These are phyloP conservation scores for Lactarius psammicola DNA, from an alignment of 768 basidiomycete species.

Conservation along the genomic window DNA sequence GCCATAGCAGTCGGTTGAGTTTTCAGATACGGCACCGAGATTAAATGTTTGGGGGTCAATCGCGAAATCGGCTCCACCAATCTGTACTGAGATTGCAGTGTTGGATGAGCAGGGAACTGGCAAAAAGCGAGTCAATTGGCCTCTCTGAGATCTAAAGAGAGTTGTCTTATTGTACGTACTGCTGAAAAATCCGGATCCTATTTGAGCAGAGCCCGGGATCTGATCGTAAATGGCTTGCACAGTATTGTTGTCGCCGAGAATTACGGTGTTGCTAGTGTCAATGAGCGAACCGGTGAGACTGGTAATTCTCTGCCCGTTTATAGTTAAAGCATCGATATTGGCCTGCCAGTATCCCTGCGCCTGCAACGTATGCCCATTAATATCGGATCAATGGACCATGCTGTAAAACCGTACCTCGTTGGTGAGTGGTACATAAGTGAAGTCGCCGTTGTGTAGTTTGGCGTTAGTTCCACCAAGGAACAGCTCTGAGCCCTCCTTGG, in stretches of 20 bases:
- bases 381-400: not conserved
- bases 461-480: slow-evolving; percentile 18
- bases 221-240: slow-evolving; percentile 16
- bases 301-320: not conserved
- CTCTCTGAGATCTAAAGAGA: not conserved
- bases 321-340: slow-evolving; percentile 15
- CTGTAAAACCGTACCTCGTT: not conserved
- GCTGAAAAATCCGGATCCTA: not conserved
- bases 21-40: slow-evolving; percentile 30
- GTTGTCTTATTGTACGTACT: not conserved
- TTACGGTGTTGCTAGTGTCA: slow-evolving; percentile 28
- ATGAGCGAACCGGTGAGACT: too few species aligned
- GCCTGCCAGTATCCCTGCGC: slow-evolving; percentile 31
- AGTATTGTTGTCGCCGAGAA: slow-evolving; percentile 23
- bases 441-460: not conserved
- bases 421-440: slow-evolving; percentile 13
- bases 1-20: slow-evolving; percentile 24
- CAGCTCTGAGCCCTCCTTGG: slow-evolving; percentile 14
- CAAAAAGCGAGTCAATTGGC: slow-evolving; percentile 1
- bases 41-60: slow-evolving; percentile 33
- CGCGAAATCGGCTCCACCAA: slow-evolving; percentile 34
- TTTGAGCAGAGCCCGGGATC: slow-evolving; percentile 14
- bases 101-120: slow-evolving; percentile 29
- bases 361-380: not conserved
- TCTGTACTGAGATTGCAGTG: slow-evolving; percentile 32